A percentile compares a stretch with the other conserved stretches of the same genome.
Conservation (phyloP, 225 moss, liverwort and hornwort species). For the Physcomitrellopsis africana region DNA sequence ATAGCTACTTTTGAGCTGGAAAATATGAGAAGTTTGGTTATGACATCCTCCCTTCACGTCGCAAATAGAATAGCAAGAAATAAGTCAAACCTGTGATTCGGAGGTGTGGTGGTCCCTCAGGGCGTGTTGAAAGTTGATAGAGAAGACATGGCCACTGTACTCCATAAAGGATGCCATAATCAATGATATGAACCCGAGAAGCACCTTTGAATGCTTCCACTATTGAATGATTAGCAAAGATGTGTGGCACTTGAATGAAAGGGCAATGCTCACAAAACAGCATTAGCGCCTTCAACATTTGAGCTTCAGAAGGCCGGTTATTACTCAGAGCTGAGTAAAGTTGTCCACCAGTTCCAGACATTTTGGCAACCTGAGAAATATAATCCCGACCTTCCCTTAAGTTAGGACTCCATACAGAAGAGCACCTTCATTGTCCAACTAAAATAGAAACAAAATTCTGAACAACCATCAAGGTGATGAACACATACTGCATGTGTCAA, state of each 20-base stretch:
- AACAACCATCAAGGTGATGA: neutral
- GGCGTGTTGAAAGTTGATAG: slow-evolving; percentile 45
- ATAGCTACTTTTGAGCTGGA: neutral
- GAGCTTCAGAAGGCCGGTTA: slow-evolving; percentile 58
- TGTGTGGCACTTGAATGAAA: slow-evolving; percentile 57
- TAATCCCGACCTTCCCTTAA: neutral
- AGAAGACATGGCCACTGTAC: slow-evolving; percentile 91
- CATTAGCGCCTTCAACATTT: slow-evolving; percentile 66
- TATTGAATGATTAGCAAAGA: slow-evolving; percentile 61
- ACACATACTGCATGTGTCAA: neutral
- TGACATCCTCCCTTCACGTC: neutral
- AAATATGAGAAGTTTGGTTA: neutral
- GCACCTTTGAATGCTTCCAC: slow-evolving; percentile 49
- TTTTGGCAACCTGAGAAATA: slow-evolving; percentile 56
- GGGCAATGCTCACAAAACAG: slow-evolving; percentile 59
- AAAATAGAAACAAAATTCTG: neutral
- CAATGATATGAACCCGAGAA: slow-evolving; percentile 68
- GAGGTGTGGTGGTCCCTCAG: slow-evolving; percentile 74
- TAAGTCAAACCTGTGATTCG: slow-evolving; percentile 62
- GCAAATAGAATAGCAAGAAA: neutral
- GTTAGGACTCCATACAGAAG: neutral
- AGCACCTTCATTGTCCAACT: neutral
- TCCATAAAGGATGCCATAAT: slow-evolving; percentile 89
- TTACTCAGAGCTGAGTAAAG: slow-evolving; percentile 72
- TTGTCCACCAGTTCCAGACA: slow-evolving; percentile 86